phyloP scores from a whole-genome alignment of 1,139 yeast genomes.

The Scheffersomyces stambukii region DNA sequence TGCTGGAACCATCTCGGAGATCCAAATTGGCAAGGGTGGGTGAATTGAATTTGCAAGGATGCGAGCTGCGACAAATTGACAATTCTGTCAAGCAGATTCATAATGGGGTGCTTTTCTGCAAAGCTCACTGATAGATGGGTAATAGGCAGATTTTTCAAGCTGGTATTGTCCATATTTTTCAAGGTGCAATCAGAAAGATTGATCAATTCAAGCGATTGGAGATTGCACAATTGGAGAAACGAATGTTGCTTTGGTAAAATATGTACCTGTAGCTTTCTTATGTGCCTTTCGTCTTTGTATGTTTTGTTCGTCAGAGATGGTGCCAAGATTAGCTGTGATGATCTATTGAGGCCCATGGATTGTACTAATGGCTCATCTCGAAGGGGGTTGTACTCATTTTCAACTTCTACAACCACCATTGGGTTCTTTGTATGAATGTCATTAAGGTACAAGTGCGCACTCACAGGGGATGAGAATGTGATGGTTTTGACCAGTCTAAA shows the following conservation, averaged over 20 bases:
- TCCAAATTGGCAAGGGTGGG: slow-evolving; percentile 4
- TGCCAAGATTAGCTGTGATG: too few species aligned
- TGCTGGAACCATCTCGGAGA: slow-evolving; percentile 1
- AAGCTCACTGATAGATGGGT: slow-evolving; percentile 3
- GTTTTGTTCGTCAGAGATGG: too few species aligned
- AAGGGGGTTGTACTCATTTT: background rate
- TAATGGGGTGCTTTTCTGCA: slow-evolving; percentile 2
- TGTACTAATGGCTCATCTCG: too few species aligned
- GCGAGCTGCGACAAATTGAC: slow-evolving; percentile 1
- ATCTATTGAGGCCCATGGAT: too few species aligned
- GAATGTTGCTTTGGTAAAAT: too few species aligned
- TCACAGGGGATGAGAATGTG: background rate
- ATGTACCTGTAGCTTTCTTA: too few species aligned
- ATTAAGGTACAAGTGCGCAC: background rate
- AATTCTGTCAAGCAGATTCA: background rate
- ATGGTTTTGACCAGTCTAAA: slow-evolving; percentile 2
- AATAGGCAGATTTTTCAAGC: slow-evolving; percentile 1
- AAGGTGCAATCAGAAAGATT: too few species aligned
- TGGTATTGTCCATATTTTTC: background rate
- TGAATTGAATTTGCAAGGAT: slow-evolving; percentile 4
- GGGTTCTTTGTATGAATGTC: too few species aligned
- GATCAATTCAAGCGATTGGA: too few species aligned
- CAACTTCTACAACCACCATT: background rate
- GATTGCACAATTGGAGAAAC: too few species aligned
- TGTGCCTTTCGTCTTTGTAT: too few species aligned